A percentile compares a stretch with the other conserved stretches of the same genome.
These are phyloP conservation scores for Hyaloscypha variabilis DNA, from an alignment of 495 filamentous ascomycete species.

Conservation along the genomic window DNA sequence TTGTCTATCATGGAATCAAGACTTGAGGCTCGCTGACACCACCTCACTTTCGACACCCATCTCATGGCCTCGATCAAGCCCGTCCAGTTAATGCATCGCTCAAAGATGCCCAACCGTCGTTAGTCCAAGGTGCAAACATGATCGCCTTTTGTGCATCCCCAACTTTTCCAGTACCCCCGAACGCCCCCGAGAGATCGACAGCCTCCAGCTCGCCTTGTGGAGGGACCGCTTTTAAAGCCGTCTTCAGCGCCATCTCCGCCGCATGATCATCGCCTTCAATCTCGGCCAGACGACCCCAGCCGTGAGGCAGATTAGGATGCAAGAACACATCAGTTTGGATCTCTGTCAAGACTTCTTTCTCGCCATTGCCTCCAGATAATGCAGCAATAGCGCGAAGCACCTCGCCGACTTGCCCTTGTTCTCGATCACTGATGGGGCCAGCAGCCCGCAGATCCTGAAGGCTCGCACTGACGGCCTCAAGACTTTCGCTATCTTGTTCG, in stretches of 20 bases:
- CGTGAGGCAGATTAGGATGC: slow-evolving; percentile 70
- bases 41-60: too few relatives aligned
- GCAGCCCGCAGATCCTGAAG: slow-evolving; percentile 69
- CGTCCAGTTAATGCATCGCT: slow-evolving; percentile 19
- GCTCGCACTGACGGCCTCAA: slow-evolving; percentile 81
- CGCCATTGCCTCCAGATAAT: slow-evolving; percentile 35
- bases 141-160: slow-evolving; percentile 76
- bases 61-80: not conserved
- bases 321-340: slow-evolving; percentile 75
- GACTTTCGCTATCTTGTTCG: slow-evolving; percentile 73
- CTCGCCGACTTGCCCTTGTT: slow-evolving; percentile 50
- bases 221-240: slow-evolving; percentile 71
- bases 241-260: slow-evolving; percentile 78
- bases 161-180: slow-evolving; percentile 70
- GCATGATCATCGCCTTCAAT: slow-evolving; percentile 52
- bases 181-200: slow-evolving; percentile 71
- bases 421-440: slow-evolving; percentile 46
- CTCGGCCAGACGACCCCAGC: slow-evolving; percentile 73
- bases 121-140: slow-evolving; percentile 80
- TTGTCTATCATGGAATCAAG: too few relatives aligned
- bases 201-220: slow-evolving; percentile 69
- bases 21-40: too few relatives aligned
- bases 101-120: slow-evolving; percentile 30
- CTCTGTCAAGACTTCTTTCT: slow-evolving; percentile 48
- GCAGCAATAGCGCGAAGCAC: slow-evolving; percentile 46